phyloP scores from a whole-genome alignment of 768 basidiomycete genomes.

The Agrocybe chaxingu region DNA sequence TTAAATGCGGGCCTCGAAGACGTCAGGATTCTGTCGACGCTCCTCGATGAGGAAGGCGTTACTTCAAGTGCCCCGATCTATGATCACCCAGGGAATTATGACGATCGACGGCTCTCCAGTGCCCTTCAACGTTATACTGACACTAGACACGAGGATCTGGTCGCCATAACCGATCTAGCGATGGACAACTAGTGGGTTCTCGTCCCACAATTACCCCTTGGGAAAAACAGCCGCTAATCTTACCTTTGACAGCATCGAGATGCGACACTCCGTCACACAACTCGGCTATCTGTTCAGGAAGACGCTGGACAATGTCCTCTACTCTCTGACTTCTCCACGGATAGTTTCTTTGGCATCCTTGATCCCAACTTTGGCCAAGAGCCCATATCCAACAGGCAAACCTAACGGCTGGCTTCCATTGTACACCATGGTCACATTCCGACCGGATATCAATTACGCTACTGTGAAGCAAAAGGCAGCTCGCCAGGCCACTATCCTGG shows the following conservation, averaged over 20 bases:
- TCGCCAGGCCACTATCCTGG: constrained; percentile 66
- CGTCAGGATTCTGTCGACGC: constrained; percentile 79
- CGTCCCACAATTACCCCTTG: constrained; percentile 7
- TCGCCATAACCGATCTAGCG: constrained; percentile 88
- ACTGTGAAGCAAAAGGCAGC: constrained; percentile 69
- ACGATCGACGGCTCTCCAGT: constrained; percentile 56
- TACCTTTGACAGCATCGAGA: constrained; percentile 67
- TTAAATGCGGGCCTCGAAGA: constrained; percentile 98
- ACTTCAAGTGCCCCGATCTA: constrained; percentile 37
- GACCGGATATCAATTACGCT: constrained; percentile 91
- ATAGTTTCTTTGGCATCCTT: constrained; percentile 44
- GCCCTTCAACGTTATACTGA: constrained; percentile 80
- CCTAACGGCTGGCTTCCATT: constrained; percentile 86
- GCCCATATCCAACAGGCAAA: constrained; percentile 55
- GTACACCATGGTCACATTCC: constrained; percentile 98
- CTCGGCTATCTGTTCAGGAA: constrained; percentile 77
- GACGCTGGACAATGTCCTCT: constrained; percentile 72
- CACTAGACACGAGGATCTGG: constrained; percentile 81
- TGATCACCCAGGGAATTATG: constrained; percentile 26
- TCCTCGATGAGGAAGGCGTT: constrained; percentile 72
- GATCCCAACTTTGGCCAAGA: constrained; percentile 41
- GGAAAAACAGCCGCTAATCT: constrained; percentile 16
- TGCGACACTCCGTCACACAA: constrained; percentile 90
- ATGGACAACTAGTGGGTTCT: constrained; percentile 93
- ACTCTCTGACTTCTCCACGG: constrained; percentile 52